Percentiles rank a stretch among this genome's conserved stretches.
phyloP scores from a whole-genome alignment of 2,329 filamentous ascomycete genomes.

The Microdochium paspali region DNA sequence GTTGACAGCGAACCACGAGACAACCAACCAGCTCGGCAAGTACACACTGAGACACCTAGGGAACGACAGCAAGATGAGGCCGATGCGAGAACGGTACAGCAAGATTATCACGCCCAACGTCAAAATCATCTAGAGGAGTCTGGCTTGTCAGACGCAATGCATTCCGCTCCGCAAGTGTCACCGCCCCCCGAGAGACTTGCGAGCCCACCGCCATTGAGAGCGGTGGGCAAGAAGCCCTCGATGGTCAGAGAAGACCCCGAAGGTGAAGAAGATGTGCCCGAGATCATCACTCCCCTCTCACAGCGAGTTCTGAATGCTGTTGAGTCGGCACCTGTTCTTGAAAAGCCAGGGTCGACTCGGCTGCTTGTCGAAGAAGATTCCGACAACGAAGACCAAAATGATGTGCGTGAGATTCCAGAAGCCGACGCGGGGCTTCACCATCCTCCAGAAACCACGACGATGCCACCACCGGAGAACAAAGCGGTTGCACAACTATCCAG shows the following conservation, averaged over 20 bases:
- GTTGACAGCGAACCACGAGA: constrained; percentile 23
- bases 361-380: neutral
- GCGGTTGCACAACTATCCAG: constrained; percentile 11
- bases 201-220: neutral
- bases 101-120: neutral
- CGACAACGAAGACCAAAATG: neutral
- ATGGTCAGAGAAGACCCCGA: constrained; percentile 36
- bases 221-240: constrained; percentile 29
- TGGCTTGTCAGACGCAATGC: neutral
- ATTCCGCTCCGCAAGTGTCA: neutral
- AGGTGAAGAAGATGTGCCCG: constrained; percentile 20
- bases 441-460: neutral
- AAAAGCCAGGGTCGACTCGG: constrained; percentile 2
- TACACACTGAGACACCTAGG: neutral
- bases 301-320: constrained; percentile 17
- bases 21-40: constrained; percentile 1
- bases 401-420: neutral
- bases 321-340: constrained; percentile 16
- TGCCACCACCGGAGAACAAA: constrained; percentile 11
- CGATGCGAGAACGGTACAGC: neutral
- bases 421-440: neutral
- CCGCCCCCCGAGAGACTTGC: neutral
- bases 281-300: constrained; percentile 4
- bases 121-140: neutral
- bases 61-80: constrained; percentile 7